Evolutionary conservation across 1,139 yeast species (phyloP).

Genomic region (Pneumocystis sp.): DNA sequence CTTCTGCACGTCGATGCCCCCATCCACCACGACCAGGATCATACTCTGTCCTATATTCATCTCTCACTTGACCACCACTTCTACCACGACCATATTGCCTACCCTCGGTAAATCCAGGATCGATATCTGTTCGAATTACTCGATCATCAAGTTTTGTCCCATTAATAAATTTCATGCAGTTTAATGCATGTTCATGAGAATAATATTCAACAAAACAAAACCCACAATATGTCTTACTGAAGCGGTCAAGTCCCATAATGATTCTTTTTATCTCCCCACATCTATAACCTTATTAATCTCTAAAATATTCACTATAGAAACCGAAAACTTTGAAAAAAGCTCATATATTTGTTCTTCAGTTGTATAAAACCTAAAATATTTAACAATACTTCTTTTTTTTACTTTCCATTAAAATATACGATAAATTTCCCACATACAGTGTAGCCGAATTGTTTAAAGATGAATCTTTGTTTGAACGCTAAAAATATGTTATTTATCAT

Average conservation of each 20-base stretch:
- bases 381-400: background rate
- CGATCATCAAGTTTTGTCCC: slow-evolving; percentile 74
- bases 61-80: slow-evolving; percentile 72
- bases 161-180: slow-evolving; percentile 66
- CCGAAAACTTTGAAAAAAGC: slow-evolving; percentile 42
- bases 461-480: background rate
- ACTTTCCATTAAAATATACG: slow-evolving; percentile 6
- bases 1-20: slow-evolving; percentile 19
- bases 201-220: slow-evolving; percentile 79
- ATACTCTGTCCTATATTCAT: slow-evolving; percentile 40
- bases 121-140: slow-evolving; percentile 66
- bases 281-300: slow-evolving; percentile 15
- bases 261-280: slow-evolving; percentile 65
- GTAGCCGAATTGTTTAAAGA: slow-evolving; percentile 34
- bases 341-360: slow-evolving; percentile 90
- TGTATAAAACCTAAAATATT: slow-evolving; percentile 48
- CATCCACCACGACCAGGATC: slow-evolving; percentile 47
- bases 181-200: slow-evolving; percentile 52
- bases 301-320: background rate
- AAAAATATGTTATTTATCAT: background rate
- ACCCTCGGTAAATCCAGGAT: slow-evolving; percentile 89
- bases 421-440: slow-evolving; percentile 68
- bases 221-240: slow-evolving; percentile 84
- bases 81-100: slow-evolving; percentile 88
- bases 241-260: slow-evolving; percentile 86